These are phyloP conservation scores for Vanrija sp. DNA, from an alignment of 1,284 basidiomycete genomes.

Conservation along the genomic window DNA sequence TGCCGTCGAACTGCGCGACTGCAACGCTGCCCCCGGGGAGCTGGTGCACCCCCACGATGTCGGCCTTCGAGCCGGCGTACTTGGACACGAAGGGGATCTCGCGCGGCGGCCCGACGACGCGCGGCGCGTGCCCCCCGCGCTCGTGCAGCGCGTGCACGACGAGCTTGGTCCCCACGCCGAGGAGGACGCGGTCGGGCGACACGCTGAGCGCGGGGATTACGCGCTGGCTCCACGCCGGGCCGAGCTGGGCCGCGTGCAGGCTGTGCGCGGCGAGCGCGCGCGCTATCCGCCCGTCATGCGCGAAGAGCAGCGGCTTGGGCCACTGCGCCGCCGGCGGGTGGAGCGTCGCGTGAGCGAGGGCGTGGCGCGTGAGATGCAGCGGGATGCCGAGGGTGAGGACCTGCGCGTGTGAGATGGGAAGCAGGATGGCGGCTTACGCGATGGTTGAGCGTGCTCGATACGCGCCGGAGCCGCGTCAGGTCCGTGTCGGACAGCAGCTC, in stretches of 20 bases:
- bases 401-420: conserved; percentile 16
- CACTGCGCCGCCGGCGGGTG: conserved; percentile 16
- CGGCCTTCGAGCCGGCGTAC: conserved; percentile 22
- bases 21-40: conserved; percentile 16
- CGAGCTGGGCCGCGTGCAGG: conserved; percentile 40
- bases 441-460: conserved; percentile 10
- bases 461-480: conserved; percentile 18
- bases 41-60: conserved; percentile 33
- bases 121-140: neutral
- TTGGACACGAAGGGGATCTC: conserved; percentile 23
- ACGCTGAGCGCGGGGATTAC: conserved; percentile 37
- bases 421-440: conserved; percentile 22
- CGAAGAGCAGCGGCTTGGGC: conserved; percentile 19
- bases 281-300: conserved; percentile 24
- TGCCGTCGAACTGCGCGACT: conserved; percentile 40
- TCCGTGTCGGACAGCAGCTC: conserved; percentile 20
- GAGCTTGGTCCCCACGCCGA: conserved; percentile 34
- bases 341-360: conserved; percentile 25
- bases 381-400: conserved; percentile 32
- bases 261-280: conserved; percentile 14
- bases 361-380: conserved; percentile 27
- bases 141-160: conserved; percentile 30
- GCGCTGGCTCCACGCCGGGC: conserved; percentile 28
- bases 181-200: conserved; percentile 19
- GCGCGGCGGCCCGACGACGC: conserved; percentile 1